Evolutionary conservation across 2,329 filamentous ascomycete species (phyloP).

Genomic region (Sphaerulina musiva): DNA sequence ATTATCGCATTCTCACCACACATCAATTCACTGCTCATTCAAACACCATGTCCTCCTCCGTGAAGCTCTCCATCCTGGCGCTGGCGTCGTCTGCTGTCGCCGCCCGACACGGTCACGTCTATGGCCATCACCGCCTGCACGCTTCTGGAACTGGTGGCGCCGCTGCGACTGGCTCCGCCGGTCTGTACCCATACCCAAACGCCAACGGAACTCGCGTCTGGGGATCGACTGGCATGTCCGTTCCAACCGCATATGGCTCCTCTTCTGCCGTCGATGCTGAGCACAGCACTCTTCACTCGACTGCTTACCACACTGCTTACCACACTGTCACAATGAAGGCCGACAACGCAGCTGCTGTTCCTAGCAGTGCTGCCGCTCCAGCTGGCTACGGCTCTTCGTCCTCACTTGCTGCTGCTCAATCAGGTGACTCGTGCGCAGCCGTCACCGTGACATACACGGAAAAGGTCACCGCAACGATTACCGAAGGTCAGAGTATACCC

Average conservation of each 20-base stretch:
- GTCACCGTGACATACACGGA: conserved; percentile 39
- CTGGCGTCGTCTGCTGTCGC: conserved; percentile 38
- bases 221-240: conserved; percentile 23
- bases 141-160: conserved; percentile 27
- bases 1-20: conserved; percentile 11
- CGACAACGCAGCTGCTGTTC: not conserved
- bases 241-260: not conserved
- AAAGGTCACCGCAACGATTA: conserved; percentile 32
- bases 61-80: conserved; percentile 40
- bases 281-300: conserved; percentile 13
- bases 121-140: conserved; percentile 27
- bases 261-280: conserved; percentile 3
- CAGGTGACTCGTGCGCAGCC: conserved; percentile 26
- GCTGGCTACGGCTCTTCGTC: conserved; percentile 9
- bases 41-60: conserved; percentile 33
- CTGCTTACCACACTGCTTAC: conserved; percentile 21
- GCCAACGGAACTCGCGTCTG: conserved; percentile 27
- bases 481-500: conserved; percentile 9
- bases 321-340: conserved; percentile 15
- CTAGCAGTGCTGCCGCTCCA: conserved; percentile 6
- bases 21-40: conserved; percentile 25
- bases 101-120: conserved; percentile 14
- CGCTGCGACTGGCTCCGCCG: conserved; percentile 21
- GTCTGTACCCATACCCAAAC: conserved; percentile 27
- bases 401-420: not conserved